These are phyloP conservation scores for Paxillus ammoniavirescens DNA, from an alignment of 768 basidiomycete species.

Conservation along the genomic window DNA sequence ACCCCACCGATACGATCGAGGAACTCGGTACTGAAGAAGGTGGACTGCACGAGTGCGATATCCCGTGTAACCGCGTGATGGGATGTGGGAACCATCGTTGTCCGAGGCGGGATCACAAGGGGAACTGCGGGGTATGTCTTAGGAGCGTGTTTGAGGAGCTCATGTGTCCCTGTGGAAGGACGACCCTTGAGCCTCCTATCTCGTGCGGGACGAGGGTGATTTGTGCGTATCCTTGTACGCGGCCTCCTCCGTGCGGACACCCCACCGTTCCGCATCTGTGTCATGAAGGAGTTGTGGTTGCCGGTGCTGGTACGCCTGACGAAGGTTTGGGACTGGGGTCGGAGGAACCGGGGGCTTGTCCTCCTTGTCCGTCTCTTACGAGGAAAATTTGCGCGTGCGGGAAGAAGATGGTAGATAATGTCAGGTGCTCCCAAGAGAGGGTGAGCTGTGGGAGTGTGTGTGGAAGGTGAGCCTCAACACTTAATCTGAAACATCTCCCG, in stretches of 20 bases:
- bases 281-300: constrained; percentile 59
- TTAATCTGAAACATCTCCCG: neutral
- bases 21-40: constrained; percentile 51
- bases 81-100: constrained; percentile 80
- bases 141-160: constrained; percentile 92
- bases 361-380: constrained; percentile 83
- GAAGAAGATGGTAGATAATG: constrained; percentile 75
- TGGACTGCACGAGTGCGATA: constrained; percentile 81
- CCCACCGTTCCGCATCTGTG: constrained; percentile 75
- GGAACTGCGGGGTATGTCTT: constrained; percentile 79
- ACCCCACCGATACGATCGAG: constrained; percentile 30
- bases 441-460: constrained; percentile 85
- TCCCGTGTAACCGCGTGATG: constrained; percentile 72
- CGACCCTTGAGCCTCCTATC: constrained; percentile 84
- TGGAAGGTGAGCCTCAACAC: constrained; percentile 52
- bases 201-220: constrained; percentile 79
- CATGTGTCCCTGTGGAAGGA: constrained; percentile 82
- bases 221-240: constrained; percentile 80
- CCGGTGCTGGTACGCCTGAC: constrained; percentile 24
- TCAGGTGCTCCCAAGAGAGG: constrained; percentile 75
- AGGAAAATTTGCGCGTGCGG: constrained; percentile 86
- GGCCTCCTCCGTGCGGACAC: constrained; percentile 81
- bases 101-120: constrained; percentile 77
- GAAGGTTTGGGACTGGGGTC: constrained; percentile 17
- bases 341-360: constrained; percentile 46